phyloP scores from a whole-genome alignment of 371 early-diverging fungal genomes.

The Funneliformis caledonium region DNA sequence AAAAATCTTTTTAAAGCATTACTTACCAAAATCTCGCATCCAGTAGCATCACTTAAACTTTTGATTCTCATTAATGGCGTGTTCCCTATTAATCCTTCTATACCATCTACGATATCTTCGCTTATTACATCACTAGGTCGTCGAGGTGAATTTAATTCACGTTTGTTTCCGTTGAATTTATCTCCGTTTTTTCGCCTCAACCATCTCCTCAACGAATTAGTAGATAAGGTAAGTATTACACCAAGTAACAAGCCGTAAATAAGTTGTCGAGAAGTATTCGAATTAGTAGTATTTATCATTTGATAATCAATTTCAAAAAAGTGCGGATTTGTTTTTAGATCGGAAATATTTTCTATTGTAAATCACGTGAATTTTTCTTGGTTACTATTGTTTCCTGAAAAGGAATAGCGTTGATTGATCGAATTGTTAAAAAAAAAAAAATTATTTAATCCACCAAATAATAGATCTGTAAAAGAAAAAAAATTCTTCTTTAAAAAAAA shows the following conservation, averaged over 20 bases:
- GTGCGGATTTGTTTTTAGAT: no score
- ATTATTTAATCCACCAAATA: no score
- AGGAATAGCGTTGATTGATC: no score
- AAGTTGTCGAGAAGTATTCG: neutral
- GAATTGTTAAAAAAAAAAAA: no score
- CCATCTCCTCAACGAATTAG: slow-evolving; percentile 8
- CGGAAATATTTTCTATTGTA: no score
- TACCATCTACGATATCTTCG: slow-evolving; percentile 61
- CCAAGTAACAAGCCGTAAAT: neutral
- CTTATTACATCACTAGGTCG: neutral
- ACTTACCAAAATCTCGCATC: slow-evolving; percentile 84
- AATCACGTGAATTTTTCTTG: no score
- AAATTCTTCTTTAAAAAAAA: no score
- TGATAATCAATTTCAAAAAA: no score
- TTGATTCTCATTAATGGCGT: slow-evolving; percentile 88
- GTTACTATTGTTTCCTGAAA: no score
- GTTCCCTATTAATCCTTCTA: slow-evolving; percentile 83
- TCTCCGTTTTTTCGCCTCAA: neutral
- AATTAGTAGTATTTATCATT: neutral
- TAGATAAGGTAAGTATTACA: neutral
- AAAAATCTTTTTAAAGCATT: neutral
- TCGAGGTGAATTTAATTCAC: neutral
- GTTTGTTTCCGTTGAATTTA: neutral
- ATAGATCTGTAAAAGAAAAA: no score
- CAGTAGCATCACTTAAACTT: slow-evolving; percentile 86